Conservation (phyloP, 176 grass and related monocot genomes). For the Pontederia crassipes region DNA sequence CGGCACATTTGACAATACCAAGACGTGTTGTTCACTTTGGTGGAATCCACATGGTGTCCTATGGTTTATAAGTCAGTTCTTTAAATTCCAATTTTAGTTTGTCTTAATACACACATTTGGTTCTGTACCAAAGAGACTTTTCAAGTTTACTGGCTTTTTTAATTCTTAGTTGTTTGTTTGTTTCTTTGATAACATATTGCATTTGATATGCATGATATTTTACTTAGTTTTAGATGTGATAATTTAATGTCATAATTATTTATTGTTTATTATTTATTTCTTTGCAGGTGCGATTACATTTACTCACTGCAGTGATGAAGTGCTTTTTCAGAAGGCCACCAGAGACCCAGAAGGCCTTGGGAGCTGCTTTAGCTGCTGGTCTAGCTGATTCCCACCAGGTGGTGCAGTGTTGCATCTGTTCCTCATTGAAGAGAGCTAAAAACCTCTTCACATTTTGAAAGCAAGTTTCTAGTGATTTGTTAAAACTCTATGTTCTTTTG, state of each 20-base stretch:
- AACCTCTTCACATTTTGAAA: slow-evolving; percentile 11
- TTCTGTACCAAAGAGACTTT: too few species aligned
- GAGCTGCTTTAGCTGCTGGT: slow-evolving; percentile 81
- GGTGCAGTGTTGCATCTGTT: background rate
- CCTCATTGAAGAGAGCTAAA: too few species aligned
- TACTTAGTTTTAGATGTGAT: too few species aligned
- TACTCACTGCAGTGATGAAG: slow-evolving; percentile 88
- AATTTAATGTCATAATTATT: background rate
- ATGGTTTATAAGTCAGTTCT: too few species aligned
- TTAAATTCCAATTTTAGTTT: too few species aligned
- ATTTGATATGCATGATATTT: background rate
- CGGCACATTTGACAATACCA: too few species aligned
- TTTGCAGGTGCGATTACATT: slow-evolving; percentile 88
- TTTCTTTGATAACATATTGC: slow-evolving; percentile 9
- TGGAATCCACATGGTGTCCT: too few species aligned
- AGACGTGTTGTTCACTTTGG: too few species aligned
- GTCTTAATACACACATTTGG: too few species aligned
- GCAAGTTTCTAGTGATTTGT: slow-evolving; percentile 17
- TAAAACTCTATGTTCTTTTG: slow-evolving; percentile 9
- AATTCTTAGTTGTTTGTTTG: background rate
- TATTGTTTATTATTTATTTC: slow-evolving; percentile 20
- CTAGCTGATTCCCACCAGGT: slow-evolving; percentile 88
- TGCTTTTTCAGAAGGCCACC: slow-evolving; percentile 97
- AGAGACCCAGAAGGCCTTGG: slow-evolving; percentile 79
- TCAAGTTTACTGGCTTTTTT: too few species aligned